A percentile compares a stretch with the other conserved stretches of the same genome.
phyloP scores from a whole-genome alignment of 768 basidiomycete genomes.

The Lactarius tabidus region DNA sequence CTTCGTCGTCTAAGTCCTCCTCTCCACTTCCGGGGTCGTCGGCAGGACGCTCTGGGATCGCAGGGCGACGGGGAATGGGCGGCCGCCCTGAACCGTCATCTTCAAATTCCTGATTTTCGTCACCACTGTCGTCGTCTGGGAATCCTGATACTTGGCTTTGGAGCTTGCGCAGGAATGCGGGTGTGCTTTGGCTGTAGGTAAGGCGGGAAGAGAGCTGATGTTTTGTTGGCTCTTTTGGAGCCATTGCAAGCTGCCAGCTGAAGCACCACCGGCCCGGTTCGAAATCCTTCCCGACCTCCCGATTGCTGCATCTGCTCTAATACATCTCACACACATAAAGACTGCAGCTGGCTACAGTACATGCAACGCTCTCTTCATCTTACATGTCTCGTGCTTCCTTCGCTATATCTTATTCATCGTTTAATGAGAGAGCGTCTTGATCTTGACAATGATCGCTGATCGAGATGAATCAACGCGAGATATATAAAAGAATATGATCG shows the following conservation, averaged over 20 bases:
- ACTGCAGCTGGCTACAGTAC: background rate
- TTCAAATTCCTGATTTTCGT: conserved; percentile 53
- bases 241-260: no score
- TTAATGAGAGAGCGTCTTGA: conserved; percentile 39
- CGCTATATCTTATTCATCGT: background rate
- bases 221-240: conserved; percentile 59
- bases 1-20: conserved; percentile 64
- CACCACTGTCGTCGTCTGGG: conserved; percentile 39
- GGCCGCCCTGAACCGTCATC: conserved; percentile 64
- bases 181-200: conserved; percentile 56
- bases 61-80: conserved; percentile 70
- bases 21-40: conserved; percentile 70
- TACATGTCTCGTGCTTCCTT: background rate
- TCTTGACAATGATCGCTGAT: conserved; percentile 45
- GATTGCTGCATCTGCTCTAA: no score
- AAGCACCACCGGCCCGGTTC: conserved; percentile 4
- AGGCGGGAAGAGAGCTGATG: conserved; percentile 71
- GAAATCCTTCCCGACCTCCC: no score
- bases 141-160: conserved; percentile 59
- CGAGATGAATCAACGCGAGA: background rate
- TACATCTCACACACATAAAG: background rate
- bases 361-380: background rate
- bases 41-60: conserved; percentile 64
- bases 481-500: background rate
- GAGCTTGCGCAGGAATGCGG: conserved; percentile 62